These are phyloP conservation scores for Pontederia crassipes DNA, from an alignment of 176 grass and related monocot genomes.

Conservation along the genomic window DNA sequence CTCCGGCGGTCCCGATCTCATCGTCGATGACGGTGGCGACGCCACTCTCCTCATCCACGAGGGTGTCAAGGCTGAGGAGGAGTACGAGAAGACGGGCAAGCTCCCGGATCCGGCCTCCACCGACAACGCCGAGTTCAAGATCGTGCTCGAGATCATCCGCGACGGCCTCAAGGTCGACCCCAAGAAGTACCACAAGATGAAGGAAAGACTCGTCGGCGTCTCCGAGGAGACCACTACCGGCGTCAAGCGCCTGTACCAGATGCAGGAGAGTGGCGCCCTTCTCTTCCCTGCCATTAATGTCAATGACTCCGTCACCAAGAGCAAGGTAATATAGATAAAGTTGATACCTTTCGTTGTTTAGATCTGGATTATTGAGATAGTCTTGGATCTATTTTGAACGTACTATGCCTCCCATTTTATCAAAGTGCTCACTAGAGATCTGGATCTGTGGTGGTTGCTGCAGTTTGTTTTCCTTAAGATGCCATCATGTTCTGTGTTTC, in stretches of 20 bases:
- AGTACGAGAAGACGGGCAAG: constrained; percentile 56
- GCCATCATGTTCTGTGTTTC: too few species aligned
- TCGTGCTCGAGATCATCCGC: constrained; percentile 68
- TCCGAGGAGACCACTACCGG: constrained; percentile 97
- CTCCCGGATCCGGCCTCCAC: constrained; percentile 64
- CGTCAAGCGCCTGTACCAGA: constrained; percentile 94
- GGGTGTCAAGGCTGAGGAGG: constrained; percentile 81
- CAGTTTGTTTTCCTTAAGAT: too few species aligned
- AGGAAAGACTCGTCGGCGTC: constrained; percentile 75
- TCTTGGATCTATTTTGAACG: too few species aligned
- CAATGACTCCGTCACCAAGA: constrained; percentile 92
- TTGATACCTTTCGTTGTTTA: too few species aligned
- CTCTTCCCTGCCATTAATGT: constrained; percentile 92
- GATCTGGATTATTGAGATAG: too few species aligned
- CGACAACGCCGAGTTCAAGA: constrained; percentile 91
- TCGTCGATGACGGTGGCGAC: constrained; percentile 86
- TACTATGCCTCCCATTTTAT: too few species aligned
- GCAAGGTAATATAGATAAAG: constrained; percentile 51
- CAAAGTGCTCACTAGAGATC: too few species aligned
- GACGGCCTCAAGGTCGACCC: constrained; percentile 59
- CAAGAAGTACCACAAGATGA: constrained; percentile 79
- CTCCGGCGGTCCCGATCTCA: constrained; percentile 63
- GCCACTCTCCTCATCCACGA: constrained; percentile 94
- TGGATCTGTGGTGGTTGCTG: too few species aligned
- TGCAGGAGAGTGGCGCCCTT: constrained; percentile 57